Evolutionary conservation across 2,329 filamentous ascomycete species (phyloP).

Genomic region (Monilinia fructigena): DNA sequence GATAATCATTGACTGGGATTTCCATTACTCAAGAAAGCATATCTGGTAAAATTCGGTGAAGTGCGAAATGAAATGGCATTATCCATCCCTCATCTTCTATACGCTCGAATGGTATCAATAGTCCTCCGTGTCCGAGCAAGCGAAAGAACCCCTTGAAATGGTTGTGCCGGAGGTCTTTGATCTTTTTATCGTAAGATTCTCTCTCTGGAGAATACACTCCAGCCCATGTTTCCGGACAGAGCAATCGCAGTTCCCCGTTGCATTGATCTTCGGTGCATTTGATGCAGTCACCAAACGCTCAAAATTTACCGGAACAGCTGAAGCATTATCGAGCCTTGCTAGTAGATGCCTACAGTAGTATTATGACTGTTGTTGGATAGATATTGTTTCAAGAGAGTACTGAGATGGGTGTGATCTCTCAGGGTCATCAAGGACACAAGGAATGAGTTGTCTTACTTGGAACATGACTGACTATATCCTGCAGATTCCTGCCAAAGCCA

Average conservation of each 20-base stretch:
- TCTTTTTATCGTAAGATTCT: conserved; percentile 20
- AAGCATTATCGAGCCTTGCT: too few relatives aligned
- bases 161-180: background rate
- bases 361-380: too few relatives aligned
- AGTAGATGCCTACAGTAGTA: too few relatives aligned
- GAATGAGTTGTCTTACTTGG: too few relatives aligned
- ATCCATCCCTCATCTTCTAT: conserved; percentile 2
- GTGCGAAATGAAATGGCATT: too few relatives aligned
- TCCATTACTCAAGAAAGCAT: background rate
- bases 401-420: too few relatives aligned
- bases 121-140: background rate
- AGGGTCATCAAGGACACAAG: too few relatives aligned
- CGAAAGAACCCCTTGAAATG: conserved; percentile 21
- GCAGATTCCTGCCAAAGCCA: too few relatives aligned
- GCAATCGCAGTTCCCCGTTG: conserved; percentile 21
- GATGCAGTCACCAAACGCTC: conserved; percentile 12
- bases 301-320: conserved; percentile 4
- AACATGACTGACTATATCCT: too few relatives aligned
- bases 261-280: conserved; percentile 25
- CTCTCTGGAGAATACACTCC: background rate
- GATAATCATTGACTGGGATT: background rate
- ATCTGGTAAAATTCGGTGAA: background rate
- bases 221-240: conserved; percentile 18
- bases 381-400: background rate
- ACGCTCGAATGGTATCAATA: background rate